Evolutionary conservation across 2,329 filamentous ascomycete genomes (phyloP), one percentile per base, ranked within the genome.

Genomic region (Aspergillus unguis): DNA sequence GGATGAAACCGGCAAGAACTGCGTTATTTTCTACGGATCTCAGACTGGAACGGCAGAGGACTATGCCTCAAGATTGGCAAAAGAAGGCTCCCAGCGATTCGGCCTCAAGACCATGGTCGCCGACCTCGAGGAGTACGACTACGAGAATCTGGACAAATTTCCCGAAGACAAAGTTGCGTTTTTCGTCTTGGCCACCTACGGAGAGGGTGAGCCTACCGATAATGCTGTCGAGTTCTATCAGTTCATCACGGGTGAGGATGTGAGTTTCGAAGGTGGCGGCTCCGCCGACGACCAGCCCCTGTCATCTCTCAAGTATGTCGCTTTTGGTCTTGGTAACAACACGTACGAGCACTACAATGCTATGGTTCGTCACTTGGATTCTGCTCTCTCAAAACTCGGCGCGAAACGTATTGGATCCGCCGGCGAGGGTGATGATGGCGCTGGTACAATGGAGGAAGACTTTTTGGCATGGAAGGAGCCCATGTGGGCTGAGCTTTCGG

Each of bases 271-370:
- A 61, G 84, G 91, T 66, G 83, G 85, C 63, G 77, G 71, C 50
- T 67, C 72, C 41, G 71, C 72, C 11, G 81, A 83, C 42, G 87
- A 92, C 25, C 82, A 86, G 57, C 83, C 92, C 45, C 83, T 99
- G 50, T 80, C 77, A 47, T 92, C 90, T 65, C 82, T 99, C 68
- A 92, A 92, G 72, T 99, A 92, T 69, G 91, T 99, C 66, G 83
- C 91, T 52, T 99, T 99, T 66, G 94, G 94, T 66, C 85, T 99
- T 36, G 94, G 94, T 62, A 99, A 99, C 80, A 99, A 97, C 79
- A 97, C 94, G 28, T 99, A 99, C 71, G 94, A 99, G 71, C 94
- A 99, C 79, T 99, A 96, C 81, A 99, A 99, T 78, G 88, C 88
- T 48, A 96, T 99, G 90, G 92, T 99, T 55, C 90, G 92, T 71